Evolutionary conservation across 768 basidiomycete species (phyloP).

Genomic region (Lactarius trivialis): DNA sequence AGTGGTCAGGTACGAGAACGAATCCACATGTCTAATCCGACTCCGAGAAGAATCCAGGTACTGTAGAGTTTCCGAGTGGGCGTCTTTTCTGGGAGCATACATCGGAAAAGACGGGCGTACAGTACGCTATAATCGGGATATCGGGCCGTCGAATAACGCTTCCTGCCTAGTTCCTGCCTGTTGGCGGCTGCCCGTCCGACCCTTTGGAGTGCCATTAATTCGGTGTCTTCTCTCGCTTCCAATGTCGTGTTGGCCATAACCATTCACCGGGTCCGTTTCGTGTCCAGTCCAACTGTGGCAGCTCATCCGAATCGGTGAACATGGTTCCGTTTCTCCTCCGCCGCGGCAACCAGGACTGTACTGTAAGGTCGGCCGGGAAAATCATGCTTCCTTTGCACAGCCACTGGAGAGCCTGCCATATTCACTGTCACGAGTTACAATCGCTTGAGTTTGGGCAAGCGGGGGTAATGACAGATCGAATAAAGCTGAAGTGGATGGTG

Average conservation of each 20-base stretch:
- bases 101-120: not conserved
- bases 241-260: not conserved
- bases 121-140: not conserved
- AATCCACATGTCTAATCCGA: not conserved
- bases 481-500: not conserved
- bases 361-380: not conserved
- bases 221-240: not conserved
- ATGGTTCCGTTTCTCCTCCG: not conserved
- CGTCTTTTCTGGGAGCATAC: not conserved
- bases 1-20: not conserved
- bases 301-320: not conserved
- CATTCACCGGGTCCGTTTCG: not conserved
- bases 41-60: not conserved
- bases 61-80: not conserved
- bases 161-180: not conserved
- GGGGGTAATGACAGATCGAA: not conserved
- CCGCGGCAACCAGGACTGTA: not conserved
- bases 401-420: not conserved
- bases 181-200: not conserved
- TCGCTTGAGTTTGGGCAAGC: not conserved
- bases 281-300: not conserved
- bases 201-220: not conserved
- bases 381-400: not conserved
- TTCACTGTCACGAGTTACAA: not conserved
- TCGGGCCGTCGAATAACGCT: not conserved